Conservation (phyloP, 306 rosid genomes). For the Sindora glabra region DNA sequence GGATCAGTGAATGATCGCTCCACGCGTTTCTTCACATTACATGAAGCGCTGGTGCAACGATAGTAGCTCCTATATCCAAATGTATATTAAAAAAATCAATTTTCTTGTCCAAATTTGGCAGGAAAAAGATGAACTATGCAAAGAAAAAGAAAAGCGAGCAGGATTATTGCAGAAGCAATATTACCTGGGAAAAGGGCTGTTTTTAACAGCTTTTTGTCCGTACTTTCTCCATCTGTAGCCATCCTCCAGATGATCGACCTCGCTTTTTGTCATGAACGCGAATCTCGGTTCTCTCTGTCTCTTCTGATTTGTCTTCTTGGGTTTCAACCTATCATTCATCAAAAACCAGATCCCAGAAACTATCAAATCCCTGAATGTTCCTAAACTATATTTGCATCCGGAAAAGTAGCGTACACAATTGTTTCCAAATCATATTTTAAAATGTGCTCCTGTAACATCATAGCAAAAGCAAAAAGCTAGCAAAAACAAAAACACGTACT, state of each 20-base stretch:
- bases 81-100: neutral
- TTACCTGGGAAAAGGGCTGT: conserved; percentile 94
- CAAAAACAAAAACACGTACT: conserved; percentile 1
- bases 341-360: conserved; percentile 16
- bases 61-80: conserved; percentile 63
- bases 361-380: conserved; percentile 14
- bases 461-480: neutral
- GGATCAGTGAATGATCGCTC: conserved; percentile 79
- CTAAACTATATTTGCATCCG: neutral
- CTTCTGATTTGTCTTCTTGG: conserved; percentile 69
- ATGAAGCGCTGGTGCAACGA: conserved; percentile 84
- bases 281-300: conserved; percentile 74
- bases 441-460: neutral
- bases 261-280: conserved; percentile 97
- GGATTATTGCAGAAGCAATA: neutral
- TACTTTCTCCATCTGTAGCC: conserved; percentile 99
- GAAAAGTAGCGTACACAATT: neutral
- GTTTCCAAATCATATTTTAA: neutral
- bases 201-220: conserved; percentile 95
- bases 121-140: neutral
- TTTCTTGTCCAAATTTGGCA: neutral
- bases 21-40: conserved; percentile 89
- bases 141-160: neutral
- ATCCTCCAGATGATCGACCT: conserved; percentile 98
- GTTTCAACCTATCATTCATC: conserved; percentile 48